These are phyloP conservation scores for Arthrinium phaeospermum DNA, from an alignment of 2,329 filamentous ascomycete species.

Conservation along the genomic window DNA sequence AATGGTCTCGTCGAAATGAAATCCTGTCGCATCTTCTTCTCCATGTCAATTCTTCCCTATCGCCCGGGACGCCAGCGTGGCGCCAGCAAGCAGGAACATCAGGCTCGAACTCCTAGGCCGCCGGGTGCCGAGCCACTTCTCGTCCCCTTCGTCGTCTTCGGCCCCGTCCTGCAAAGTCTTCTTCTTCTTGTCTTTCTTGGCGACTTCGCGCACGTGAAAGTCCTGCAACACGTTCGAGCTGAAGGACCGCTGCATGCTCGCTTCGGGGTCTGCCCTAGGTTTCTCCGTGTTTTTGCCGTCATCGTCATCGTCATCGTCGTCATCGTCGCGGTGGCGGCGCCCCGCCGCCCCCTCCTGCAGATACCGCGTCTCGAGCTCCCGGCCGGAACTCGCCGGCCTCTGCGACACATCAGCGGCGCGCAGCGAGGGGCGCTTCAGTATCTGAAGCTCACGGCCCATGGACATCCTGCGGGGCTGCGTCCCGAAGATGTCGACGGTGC, in stretches of 20 bases:
- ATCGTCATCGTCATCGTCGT: background rate
- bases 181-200: background rate
- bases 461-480: background rate
- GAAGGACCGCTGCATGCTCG: conserved; percentile 21
- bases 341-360: background rate
- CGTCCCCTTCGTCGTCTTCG: background rate
- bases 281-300: background rate
- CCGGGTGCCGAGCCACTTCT: background rate
- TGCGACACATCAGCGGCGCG: background rate
- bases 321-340: background rate
- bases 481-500: conserved; percentile 11
- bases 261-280: background rate
- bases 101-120: conserved; percentile 19
- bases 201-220: conserved; percentile 12
- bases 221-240: conserved; percentile 20
- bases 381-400: conserved; percentile 15
- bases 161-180: background rate
- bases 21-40: too few relatives aligned
- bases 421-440: conserved; percentile 11
- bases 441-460: conserved; percentile 22
- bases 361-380: conserved; percentile 14
- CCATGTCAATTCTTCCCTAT: background rate
- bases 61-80: conserved; percentile 22
- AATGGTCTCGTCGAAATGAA: background rate
- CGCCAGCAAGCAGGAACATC: conserved; percentile 21